Percentiles rank a stretch among this genome's conserved stretches.
phyloP scores from a whole-genome alignment of 208 protist genomes.

The Porcisia deanei region DNA sequence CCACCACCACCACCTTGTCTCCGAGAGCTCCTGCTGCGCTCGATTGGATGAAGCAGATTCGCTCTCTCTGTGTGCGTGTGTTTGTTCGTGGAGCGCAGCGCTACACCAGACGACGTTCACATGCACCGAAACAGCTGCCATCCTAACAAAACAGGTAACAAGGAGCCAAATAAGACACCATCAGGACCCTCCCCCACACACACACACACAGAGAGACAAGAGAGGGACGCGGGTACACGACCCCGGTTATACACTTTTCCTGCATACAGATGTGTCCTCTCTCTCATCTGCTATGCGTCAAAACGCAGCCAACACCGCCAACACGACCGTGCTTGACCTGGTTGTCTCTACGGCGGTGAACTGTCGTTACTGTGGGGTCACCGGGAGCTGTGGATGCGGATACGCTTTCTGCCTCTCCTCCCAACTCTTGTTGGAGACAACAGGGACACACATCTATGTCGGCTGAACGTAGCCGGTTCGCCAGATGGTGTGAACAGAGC shows the following conservation, averaged over 20 bases:
- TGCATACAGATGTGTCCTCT: not conserved
- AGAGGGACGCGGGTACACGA: no score
- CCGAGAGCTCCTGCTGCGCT: no score
- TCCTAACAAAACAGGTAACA: no score
- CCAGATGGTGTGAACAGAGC: conserved; percentile 66
- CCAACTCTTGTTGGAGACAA: not conserved
- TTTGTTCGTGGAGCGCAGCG: no score
- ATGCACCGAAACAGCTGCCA: no score
- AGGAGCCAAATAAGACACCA: no score
- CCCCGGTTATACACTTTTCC: not conserved
- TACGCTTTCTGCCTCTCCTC: not conserved
- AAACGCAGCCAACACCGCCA: conserved; percentile 1
- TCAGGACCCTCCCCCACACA: no score
- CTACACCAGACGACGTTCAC: no score
- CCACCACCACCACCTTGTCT: no score
- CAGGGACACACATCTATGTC: not conserved
- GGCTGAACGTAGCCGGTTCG: conserved; percentile 40
- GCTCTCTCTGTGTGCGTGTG: not conserved
- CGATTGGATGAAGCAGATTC: no score
- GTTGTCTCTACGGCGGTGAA: not conserved
- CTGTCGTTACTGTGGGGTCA: not conserved
- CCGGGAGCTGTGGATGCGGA: no score
- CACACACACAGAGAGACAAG: no score
- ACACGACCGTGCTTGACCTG: not conserved
- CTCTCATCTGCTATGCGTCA: not conserved